A percentile compares a stretch with the other conserved stretches of the same genome.
These are phyloP conservation scores for Podospora appendiculata DNA, from an alignment of 495 filamentous ascomycete genomes.

Conservation along the genomic window DNA sequence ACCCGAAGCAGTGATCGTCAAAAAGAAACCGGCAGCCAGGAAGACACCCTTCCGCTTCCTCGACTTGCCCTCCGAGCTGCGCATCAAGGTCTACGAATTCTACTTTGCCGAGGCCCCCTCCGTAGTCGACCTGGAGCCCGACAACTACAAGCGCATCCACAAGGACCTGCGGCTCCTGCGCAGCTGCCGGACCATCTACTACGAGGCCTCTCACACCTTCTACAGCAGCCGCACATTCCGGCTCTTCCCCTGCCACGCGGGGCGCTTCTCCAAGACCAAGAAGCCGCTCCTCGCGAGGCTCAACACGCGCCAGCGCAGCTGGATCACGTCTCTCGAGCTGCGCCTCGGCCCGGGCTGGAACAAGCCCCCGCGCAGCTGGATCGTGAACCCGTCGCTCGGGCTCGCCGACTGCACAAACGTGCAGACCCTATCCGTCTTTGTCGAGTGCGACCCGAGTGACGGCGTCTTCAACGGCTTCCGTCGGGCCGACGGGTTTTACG, in stretches of 20 bases:
- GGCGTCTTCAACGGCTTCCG: constrained; percentile 68
- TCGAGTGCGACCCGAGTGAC: constrained; percentile 72
- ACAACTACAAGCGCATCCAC: constrained; percentile 52
- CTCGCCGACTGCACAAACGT: constrained; percentile 55
- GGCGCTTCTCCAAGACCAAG: constrained; percentile 56
- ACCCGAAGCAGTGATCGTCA: constrained; percentile 14
- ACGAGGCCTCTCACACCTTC: constrained; percentile 66
- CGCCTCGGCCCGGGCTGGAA: constrained; percentile 78
- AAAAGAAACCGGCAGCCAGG: constrained; percentile 11
- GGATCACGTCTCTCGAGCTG: constrained; percentile 62
- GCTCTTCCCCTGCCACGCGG: constrained; percentile 65
- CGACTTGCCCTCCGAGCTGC: constrained; percentile 69
- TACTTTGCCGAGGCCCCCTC: constrained; percentile 45
- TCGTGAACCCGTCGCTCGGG: constrained; percentile 56
- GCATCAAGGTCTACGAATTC: constrained; percentile 59
- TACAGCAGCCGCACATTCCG: constrained; percentile 71
- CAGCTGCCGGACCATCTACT: constrained; percentile 54
- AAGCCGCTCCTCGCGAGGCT: constrained; percentile 58
- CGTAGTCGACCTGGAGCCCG: constrained; percentile 64
- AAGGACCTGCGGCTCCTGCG: constrained; percentile 53
- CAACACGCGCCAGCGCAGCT: constrained; percentile 55
- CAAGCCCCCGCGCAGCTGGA: constrained; percentile 65
- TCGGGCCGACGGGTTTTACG: constrained; percentile 62
- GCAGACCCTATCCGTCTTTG: constrained; percentile 61
- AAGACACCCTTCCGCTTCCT: constrained; percentile 61